Conservation (phyloP, 2,329 filamentous ascomycete genomes). For the Fusarium guadeloupense region DNA sequence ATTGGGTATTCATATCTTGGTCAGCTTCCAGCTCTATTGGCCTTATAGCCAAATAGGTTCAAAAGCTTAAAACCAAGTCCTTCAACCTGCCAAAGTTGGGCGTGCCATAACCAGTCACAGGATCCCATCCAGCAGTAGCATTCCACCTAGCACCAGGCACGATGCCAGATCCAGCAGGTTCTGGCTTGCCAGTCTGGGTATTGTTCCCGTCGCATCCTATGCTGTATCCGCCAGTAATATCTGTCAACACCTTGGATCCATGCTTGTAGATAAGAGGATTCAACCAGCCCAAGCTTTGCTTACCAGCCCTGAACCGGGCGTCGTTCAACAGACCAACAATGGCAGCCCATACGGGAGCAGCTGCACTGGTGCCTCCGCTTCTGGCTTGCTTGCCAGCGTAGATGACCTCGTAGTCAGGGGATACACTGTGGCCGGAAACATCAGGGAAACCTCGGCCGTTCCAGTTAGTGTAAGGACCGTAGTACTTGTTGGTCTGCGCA, state of each 20-base stretch:
- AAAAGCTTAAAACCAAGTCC: constrained; percentile 13
- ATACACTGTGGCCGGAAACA: constrained; percentile 54
- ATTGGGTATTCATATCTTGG: too few species aligned
- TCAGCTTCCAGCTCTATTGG: too few species aligned
- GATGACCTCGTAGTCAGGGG: constrained; percentile 60
- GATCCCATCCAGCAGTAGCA: constrained; percentile 36
- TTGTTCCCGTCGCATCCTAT: constrained; percentile 45
- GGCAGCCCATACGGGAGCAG: constrained; percentile 58
- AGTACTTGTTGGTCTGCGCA: constrained; percentile 49
- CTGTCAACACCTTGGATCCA: constrained; percentile 26
- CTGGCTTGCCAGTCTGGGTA: constrained; percentile 19
- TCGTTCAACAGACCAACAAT: constrained; percentile 61
- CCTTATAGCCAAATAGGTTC: too few species aligned
- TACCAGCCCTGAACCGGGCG: constrained; percentile 53
- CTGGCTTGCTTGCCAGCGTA: constrained; percentile 39
- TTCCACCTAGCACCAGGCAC: constrained; percentile 35
- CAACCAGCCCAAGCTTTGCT: constrained; percentile 58
- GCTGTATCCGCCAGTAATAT: constrained; percentile 46
- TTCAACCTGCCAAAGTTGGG: constrained; percentile 37
- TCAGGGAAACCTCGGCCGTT: constrained; percentile 57
- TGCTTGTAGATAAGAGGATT: constrained; percentile 56
- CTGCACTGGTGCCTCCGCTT: constrained; percentile 53
- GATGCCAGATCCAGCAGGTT: constrained; percentile 21
- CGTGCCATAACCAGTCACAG: constrained; percentile 31
- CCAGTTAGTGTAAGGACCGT: constrained; percentile 45